Percentiles rank a stretch among this genome's conserved stretches.
Evolutionary conservation across 345 rosid species (phyloP).

Genomic region (Dovyalis caffra): DNA sequence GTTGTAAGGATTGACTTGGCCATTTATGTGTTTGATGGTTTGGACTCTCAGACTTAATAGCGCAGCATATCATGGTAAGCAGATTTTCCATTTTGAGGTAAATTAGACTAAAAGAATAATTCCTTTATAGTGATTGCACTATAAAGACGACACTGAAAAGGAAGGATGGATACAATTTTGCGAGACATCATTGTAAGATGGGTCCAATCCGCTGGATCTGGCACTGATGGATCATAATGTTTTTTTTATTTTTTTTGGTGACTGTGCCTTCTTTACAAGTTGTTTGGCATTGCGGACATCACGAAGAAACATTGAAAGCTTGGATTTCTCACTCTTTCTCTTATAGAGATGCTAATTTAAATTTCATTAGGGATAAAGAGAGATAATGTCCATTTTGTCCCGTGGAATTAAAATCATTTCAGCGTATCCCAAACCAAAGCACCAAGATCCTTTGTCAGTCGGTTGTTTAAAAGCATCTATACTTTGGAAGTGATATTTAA

Average conservation of each 20-base stretch:
- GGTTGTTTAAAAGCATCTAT: too few relatives aligned
- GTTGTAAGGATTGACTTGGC: neutral
- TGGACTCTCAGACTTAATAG: neutral
- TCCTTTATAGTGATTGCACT: conserved; percentile 5
- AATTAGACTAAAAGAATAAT: conserved; percentile 11
- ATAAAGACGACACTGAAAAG: conserved; percentile 48
- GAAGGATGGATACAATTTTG: conserved; percentile 24
- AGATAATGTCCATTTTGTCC: neutral
- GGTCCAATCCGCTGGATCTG: conserved; percentile 29
- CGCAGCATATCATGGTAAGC: neutral
- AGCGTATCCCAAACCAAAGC: neutral
- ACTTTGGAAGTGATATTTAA: too few relatives aligned
- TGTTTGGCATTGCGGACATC: neutral
- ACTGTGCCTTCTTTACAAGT: neutral
- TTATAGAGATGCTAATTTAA: neutral
- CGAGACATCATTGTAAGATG: conserved; percentile 28
- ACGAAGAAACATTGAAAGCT: too few relatives aligned
- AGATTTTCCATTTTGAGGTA: neutral
- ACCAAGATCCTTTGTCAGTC: too few relatives aligned
- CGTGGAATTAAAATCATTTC: neutral
- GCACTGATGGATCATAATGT: conserved; percentile 2
- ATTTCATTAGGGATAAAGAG: neutral
- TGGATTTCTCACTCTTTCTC: too few relatives aligned
- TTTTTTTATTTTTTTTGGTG: neutral
- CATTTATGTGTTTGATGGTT: neutral